phyloP scores from a whole-genome alignment of 148 eudicot genomes.

The Talinum fruticosum region DNA sequence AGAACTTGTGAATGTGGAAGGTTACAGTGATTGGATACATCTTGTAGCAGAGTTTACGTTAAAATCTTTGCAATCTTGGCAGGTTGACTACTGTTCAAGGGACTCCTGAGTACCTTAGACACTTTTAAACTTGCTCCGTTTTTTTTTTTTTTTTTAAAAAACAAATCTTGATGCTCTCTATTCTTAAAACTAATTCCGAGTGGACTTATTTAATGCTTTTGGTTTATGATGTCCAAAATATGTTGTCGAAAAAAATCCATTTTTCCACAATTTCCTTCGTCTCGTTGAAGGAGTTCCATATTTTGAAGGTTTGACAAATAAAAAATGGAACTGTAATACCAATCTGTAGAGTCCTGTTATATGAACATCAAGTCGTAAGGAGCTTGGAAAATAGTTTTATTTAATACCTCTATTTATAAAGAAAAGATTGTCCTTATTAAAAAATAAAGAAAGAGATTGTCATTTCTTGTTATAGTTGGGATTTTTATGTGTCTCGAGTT shows the following conservation, averaged over 20 bases:
- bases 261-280: not conserved
- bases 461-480: not conserved
- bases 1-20: constrained; percentile 72
- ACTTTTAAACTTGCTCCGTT: not conserved
- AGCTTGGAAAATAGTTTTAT: not conserved
- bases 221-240: not conserved
- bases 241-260: not conserved
- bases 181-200: not conserved
- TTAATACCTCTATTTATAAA: not conserved
- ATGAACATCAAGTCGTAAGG: not conserved
- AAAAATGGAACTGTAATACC: not conserved
- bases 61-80: constrained; percentile 77
- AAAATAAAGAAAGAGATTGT: not conserved
- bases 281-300: not conserved
- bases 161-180: too few species aligned
- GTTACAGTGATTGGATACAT: constrained; percentile 81
- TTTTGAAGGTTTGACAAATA: not conserved
- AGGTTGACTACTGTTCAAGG: constrained; percentile 38
- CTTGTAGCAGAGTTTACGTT: constrained; percentile 76
- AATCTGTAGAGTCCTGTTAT: not conserved
- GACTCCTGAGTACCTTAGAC: not conserved
- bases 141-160: too few species aligned
- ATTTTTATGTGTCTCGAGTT: not conserved
- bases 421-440: too few species aligned
- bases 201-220: not conserved